These are phyloP conservation scores for Pleurotus salmoneostramineus DNA, from an alignment of 768 basidiomycete genomes.

Conservation along the genomic window DNA sequence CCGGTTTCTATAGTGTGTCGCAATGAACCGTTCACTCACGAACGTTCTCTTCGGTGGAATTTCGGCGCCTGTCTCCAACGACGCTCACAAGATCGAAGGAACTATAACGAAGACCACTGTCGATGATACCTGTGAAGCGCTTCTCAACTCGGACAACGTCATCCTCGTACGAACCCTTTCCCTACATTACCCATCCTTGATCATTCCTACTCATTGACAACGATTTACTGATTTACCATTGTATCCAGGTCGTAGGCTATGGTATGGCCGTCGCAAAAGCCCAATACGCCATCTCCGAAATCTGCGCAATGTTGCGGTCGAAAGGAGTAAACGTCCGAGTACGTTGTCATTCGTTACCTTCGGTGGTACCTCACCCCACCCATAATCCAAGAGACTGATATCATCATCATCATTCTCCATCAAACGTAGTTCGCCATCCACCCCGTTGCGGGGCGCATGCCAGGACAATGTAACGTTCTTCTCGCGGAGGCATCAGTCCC, in stretches of 20 bases:
- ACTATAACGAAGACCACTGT: slow-evolving; percentile 72
- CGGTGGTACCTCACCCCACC: background rate
- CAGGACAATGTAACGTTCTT: slow-evolving; percentile 90
- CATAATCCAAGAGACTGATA: background rate
- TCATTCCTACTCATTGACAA: background rate
- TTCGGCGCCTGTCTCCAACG: slow-evolving; percentile 45
- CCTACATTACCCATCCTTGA: background rate
- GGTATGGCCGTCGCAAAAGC: slow-evolving; percentile 94
- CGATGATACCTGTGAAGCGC: slow-evolving; percentile 77
- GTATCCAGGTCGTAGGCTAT: slow-evolving; percentile 69
- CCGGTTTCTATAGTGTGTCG: slow-evolving; percentile 60
- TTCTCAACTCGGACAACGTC: slow-evolving; percentile 78
- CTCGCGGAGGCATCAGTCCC: slow-evolving; percentile 88
- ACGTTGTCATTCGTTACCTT: slow-evolving; percentile 12
- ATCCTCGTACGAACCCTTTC: slow-evolving; percentile 50
- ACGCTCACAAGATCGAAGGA: slow-evolving; percentile 78
- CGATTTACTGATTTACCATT: slow-evolving; percentile 7
- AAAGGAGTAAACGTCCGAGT: slow-evolving; percentile 76
- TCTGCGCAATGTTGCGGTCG: slow-evolving; percentile 64
- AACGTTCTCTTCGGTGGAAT: slow-evolving; percentile 93
- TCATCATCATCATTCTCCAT: too few species aligned
- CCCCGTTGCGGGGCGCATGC: slow-evolving; percentile 91
- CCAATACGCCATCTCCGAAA: slow-evolving; percentile 76
- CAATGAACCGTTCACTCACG: slow-evolving; percentile 84
- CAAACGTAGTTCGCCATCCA: slow-evolving; percentile 67